Evolutionary conservation across 495 filamentous ascomycete genomes (phyloP).

Genomic region (Paragyromitra xinjiangensis): DNA sequence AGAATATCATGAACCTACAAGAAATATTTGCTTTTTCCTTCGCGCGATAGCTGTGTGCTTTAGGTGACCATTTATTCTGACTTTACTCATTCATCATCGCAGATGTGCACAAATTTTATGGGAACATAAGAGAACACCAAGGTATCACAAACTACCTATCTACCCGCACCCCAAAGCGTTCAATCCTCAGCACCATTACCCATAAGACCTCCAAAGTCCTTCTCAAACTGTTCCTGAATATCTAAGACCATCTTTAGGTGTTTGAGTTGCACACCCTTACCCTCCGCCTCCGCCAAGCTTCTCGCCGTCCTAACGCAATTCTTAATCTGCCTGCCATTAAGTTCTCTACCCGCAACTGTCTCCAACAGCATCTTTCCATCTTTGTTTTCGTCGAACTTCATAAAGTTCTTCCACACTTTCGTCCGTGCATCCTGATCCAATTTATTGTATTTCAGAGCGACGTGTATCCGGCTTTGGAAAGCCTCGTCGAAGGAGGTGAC

Average conservation of each 20-base stretch:
- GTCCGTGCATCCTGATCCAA: constrained; percentile 54
- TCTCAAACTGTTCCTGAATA: constrained; percentile 81
- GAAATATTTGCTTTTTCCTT: background rate
- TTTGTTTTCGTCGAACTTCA: constrained; percentile 25
- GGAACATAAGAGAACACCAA: background rate
- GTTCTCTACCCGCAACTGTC: constrained; percentile 21
- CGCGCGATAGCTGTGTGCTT: no score
- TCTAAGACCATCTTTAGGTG: constrained; percentile 84
- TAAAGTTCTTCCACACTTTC: constrained; percentile 54
- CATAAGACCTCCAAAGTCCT: constrained; percentile 68
- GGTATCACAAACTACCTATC: background rate
- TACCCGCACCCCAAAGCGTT: background rate
- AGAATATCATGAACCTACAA: background rate
- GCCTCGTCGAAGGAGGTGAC: constrained; percentile 62
- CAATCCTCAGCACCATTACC: background rate
- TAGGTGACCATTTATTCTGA: background rate
- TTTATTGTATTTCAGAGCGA: constrained; percentile 61
- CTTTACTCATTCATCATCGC: background rate
- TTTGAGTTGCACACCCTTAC: constrained; percentile 72
- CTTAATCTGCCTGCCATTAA: constrained; percentile 72
- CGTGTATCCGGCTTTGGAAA: constrained; percentile 62
- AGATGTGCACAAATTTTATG: background rate
- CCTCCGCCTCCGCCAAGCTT: constrained; percentile 79
- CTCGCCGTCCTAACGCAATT: constrained; percentile 87
- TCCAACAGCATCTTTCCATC: constrained; percentile 19